Conservation (phyloP, 805 yeast species). For the Hanseniaspora hatyaiensis region DNA sequence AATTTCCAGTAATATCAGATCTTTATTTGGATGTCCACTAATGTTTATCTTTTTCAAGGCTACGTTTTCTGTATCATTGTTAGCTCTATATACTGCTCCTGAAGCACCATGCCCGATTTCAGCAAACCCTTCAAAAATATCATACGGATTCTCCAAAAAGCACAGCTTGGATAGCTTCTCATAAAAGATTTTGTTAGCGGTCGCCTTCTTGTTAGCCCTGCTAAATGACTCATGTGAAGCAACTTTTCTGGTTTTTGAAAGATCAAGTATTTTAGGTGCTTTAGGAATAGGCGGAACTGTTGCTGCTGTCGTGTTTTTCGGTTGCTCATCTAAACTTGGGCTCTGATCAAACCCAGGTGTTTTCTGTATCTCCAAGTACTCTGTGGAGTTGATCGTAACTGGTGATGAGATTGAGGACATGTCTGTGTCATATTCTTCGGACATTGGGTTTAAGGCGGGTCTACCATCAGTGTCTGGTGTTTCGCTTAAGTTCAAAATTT, state of each 20-base stretch:
- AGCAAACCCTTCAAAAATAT: conserved; percentile 50
- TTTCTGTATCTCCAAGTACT: background rate
- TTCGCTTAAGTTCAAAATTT: conserved; percentile 33
- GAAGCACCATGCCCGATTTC: conserved; percentile 98
- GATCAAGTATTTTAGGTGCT: conserved; percentile 17
- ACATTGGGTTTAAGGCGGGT: background rate
- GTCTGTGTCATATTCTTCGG: conserved; percentile 2
- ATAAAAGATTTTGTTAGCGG: conserved; percentile 57
- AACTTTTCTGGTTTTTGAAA: too few relatives aligned
- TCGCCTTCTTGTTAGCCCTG: conserved; percentile 68
- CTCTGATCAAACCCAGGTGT: too few relatives aligned
- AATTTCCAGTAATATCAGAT: conserved; percentile 86
- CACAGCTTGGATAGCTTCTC: conserved; percentile 55
- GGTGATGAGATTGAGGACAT: conserved; percentile 21
- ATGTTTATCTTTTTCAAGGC: conserved; percentile 96
- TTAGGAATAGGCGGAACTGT: conserved; percentile 3
- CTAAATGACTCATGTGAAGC: conserved; percentile 29
- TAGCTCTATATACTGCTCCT: conserved; percentile 90
- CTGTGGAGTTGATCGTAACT: background rate
- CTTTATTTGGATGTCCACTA: conserved; percentile 91
- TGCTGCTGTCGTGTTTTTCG: background rate
- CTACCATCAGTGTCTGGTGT: conserved; percentile 21
- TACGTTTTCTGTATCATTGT: conserved; percentile 41
- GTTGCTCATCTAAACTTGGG: too few relatives aligned
- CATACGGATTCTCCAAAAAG: conserved; percentile 59